Evolutionary conservation across 176 grass and related monocot genomes (phyloP), one percentile per base, ranked within the genome.

Genomic region (Urochloa ruziziensis): DNA sequence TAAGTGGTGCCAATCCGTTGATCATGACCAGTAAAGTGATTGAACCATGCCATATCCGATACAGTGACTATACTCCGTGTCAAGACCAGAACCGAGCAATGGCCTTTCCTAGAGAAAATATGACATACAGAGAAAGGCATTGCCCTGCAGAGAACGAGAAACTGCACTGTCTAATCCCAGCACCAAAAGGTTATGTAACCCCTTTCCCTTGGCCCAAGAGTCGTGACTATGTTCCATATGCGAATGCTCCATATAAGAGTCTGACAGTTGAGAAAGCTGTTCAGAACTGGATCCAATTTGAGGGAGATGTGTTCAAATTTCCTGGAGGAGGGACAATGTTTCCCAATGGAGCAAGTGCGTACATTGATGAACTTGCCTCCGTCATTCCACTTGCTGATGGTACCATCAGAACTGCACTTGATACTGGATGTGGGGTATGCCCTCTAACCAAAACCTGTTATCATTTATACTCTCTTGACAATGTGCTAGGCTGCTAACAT

Each of bases 341-440:
- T 88, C 93, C 93, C 39, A 79, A 91, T 67, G 91, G 91, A 58
- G 88, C 86, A 69, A 80, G 73, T 69, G 86, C 90, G 74, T 96
- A 96, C 70, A 88, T 96, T 85, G 91, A 86, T 76, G 91, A 96
- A 81, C 88, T 96, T 80, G 91, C 88, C 70, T 86, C 85, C 34
- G 49, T 93, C 62, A 88, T 96, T 80, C 91, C 91, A 79, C 79
- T 96, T 75, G 78, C 79, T 67, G 86, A 93, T 86, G 94, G 94
- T 46, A 93, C 76, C 43, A 77, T 93, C 78, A 90, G 94, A 85
- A 93, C 91, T 80, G 94, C 91, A 82, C 91, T 96, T 91, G 91
- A 96, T 79, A 96, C 86, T 86, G 90, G 90, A 79, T 96, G 90
- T 19, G 94, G 94, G 90, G 94, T 96, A 96, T 84, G 90, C 52